Percentiles rank a stretch among this genome's conserved stretches.
Evolutionary conservation across 2,329 filamentous ascomycete genomes (phyloP).

Genomic region (Paecilomyces niveus): DNA sequence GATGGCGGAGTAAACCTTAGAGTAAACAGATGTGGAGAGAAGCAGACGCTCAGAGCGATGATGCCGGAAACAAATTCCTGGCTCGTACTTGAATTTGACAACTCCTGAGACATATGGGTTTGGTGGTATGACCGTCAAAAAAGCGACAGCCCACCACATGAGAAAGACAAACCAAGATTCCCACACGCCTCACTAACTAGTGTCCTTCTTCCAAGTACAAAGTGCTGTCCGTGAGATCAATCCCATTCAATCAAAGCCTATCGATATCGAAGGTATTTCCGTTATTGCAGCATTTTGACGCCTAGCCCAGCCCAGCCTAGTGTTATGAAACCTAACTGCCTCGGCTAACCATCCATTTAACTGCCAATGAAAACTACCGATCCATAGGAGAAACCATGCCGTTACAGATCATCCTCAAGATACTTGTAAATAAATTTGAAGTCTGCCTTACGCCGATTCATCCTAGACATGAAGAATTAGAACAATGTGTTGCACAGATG

Average conservation of each 20-base stretch:
- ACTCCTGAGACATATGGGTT: not conserved
- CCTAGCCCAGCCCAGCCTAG: not conserved
- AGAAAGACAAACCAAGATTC: not conserved
- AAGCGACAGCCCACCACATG: not conserved
- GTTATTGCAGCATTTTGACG: not conserved
- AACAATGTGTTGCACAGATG: constrained; percentile 4
- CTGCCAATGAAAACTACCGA: not conserved
- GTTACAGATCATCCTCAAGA: constrained; percentile 80
- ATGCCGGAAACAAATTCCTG: not conserved
- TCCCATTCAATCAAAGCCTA: not conserved
- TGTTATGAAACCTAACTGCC: not conserved
- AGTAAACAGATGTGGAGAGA: too few species aligned
- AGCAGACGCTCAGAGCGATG: not conserved
- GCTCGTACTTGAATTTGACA: not conserved
- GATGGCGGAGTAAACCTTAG: too few species aligned
- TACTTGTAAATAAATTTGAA: constrained; percentile 99
- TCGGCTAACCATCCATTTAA: not conserved
- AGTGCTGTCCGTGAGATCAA: not conserved
- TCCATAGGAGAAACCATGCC: not conserved
- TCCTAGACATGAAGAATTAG: constrained; percentile 52
- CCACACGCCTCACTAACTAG: not conserved
- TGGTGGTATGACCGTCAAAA: not conserved
- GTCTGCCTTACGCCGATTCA: constrained; percentile 95
- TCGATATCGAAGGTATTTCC: not conserved
- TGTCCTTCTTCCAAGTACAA: not conserved